A percentile compares a stretch with the other conserved stretches of the same genome.
phyloP scores from a whole-genome alignment of 2,329 filamentous ascomycete genomes.

The Talaromyces sp. region DNA sequence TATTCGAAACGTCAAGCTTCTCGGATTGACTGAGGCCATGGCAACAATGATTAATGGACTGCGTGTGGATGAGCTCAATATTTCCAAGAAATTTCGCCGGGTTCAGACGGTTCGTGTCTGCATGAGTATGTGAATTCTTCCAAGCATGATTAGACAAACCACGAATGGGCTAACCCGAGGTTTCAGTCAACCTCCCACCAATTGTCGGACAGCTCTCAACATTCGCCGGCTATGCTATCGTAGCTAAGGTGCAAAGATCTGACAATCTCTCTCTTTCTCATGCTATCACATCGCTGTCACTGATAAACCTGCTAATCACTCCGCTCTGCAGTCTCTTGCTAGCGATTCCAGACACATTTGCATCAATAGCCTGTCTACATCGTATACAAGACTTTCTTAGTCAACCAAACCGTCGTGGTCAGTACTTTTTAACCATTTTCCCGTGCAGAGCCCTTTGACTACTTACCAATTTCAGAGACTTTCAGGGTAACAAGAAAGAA shows the following conservation, averaged over 20 bases:
- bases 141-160: not conserved
- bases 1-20: not conserved
- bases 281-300: not conserved
- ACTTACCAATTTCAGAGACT: not conserved
- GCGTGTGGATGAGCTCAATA: not conserved
- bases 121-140: not conserved
- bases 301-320: not conserved
- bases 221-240: not conserved
- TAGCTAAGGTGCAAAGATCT: not conserved
- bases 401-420: slow-evolving; percentile 22
- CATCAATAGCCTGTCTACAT: not conserved
- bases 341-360: not conserved
- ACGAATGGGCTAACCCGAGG: not conserved
- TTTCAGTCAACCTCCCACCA: not conserved
- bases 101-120: not conserved
- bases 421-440: not conserved
- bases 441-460: slow-evolving; percentile 20
- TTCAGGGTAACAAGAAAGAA: not conserved
- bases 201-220: not conserved
- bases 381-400: slow-evolving; percentile 9
- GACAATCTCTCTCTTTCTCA: not conserved
- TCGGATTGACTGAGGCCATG: not conserved
- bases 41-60: not conserved
- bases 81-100: not conserved
- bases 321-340: not conserved